phyloP scores from a whole-genome alignment of 148 eudicot species.

The Dysphania ambrosioides region DNA sequence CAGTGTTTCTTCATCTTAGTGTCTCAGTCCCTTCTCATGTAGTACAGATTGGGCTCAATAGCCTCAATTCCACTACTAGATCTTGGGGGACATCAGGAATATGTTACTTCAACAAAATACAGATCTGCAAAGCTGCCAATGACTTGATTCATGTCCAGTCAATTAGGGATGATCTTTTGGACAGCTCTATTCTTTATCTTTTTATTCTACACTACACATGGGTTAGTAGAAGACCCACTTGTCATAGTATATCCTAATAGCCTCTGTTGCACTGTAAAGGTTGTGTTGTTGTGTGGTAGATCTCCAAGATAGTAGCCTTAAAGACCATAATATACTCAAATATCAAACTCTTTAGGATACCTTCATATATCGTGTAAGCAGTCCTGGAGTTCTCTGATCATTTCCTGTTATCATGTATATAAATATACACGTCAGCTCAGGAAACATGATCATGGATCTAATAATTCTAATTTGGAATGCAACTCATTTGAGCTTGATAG shows the following conservation, averaged over 20 bases:
- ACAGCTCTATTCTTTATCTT: too few species aligned
- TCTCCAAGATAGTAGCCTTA: neutral
- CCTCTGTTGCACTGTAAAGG: neutral
- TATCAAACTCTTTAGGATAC: slow-evolving; percentile 25
- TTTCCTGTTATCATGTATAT: slow-evolving; percentile 29
- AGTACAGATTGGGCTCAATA: neutral
- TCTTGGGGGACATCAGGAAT: neutral
- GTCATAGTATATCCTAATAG: neutral
- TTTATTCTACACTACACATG: neutral
- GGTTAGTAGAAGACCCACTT: neutral
- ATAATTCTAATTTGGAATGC: neutral
- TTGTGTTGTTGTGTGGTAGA: neutral
- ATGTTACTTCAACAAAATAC: neutral
- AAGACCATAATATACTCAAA: neutral
- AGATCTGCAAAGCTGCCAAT: neutral
- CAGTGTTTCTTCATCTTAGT: neutral
- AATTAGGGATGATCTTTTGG: too few species aligned
- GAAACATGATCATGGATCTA: neutral
- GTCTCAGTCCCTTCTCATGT: neutral
- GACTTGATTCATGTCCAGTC: too few species aligned
- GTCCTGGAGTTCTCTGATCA: slow-evolving; percentile 41
- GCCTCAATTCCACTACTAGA: neutral
- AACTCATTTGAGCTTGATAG: neutral
- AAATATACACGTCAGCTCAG: neutral
- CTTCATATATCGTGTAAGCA: slow-evolving; percentile 57